These are phyloP conservation scores for Aspergillus japonicus DNA, from an alignment of 2,329 filamentous ascomycete species.

Conservation along the genomic window DNA sequence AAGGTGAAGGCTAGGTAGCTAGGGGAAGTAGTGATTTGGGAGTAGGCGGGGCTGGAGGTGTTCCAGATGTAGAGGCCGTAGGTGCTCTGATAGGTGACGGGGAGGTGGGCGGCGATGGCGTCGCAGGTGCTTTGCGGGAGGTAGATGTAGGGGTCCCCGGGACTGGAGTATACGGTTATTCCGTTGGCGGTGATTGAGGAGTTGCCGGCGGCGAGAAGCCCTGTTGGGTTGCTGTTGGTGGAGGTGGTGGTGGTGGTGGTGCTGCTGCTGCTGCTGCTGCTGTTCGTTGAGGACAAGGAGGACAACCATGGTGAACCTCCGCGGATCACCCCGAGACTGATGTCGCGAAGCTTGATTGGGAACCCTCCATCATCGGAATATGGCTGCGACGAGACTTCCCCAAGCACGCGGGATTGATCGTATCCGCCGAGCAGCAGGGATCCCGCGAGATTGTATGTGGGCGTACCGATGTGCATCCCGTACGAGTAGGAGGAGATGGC, in stretches of 20 bases:
- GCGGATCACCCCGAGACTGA: slow-evolving; percentile 41
- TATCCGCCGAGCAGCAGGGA: slow-evolving; percentile 45
- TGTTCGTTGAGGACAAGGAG: not conserved
- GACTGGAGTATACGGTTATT: slow-evolving; percentile 28
- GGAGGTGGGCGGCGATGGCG: slow-evolving; percentile 37
- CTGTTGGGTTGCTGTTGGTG: slow-evolving; percentile 13
- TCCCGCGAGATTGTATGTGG: slow-evolving; percentile 29
- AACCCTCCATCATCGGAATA: slow-evolving; percentile 6
- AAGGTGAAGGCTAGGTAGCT: slow-evolving; percentile 18
- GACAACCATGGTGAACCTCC: slow-evolving; percentile 43
- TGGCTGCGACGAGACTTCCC: slow-evolving; percentile 25
- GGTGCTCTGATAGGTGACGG: slow-evolving; percentile 25
- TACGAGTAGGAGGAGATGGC: slow-evolving; percentile 41
- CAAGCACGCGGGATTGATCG: slow-evolving; percentile 29
- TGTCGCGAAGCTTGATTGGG: slow-evolving; percentile 35
- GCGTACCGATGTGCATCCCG: slow-evolving; percentile 45
- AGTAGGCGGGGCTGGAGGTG: slow-evolving; percentile 11
- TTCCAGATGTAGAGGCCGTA: slow-evolving; percentile 15
- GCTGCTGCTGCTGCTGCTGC: no score
- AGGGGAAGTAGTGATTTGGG: slow-evolving; percentile 15
- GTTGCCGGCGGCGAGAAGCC: slow-evolving; percentile 27
- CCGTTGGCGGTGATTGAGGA: slow-evolving; percentile 28
- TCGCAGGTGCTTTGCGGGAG: slow-evolving; percentile 44
- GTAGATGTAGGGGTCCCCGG: slow-evolving; percentile 36
- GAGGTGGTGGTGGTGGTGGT: no score